Conservation (phyloP, 345 rosid genomes). For the Hevea brasiliensis region DNA sequence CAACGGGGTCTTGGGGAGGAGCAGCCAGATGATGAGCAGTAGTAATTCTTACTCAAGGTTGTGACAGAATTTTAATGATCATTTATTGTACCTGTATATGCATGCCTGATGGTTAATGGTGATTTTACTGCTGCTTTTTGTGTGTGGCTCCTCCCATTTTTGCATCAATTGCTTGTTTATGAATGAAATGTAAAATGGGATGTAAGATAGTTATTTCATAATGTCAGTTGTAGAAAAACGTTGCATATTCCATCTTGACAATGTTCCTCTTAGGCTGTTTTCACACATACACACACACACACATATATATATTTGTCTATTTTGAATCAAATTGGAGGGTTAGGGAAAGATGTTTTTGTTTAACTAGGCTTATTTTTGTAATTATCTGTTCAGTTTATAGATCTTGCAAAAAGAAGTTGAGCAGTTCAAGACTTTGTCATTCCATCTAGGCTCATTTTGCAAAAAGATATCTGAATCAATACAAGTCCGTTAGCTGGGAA, state of each 20-base stretch:
- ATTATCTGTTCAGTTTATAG: slow-evolving; percentile 9
- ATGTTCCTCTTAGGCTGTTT: neutral
- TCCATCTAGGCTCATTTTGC: neutral
- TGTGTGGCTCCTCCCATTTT: neutral
- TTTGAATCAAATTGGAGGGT: slow-evolving; percentile 9
- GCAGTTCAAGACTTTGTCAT: neutral
- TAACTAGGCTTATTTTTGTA: slow-evolving; percentile 12
- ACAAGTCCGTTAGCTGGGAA: too few species aligned
- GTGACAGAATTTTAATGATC: slow-evolving; percentile 7
- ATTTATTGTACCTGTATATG: slow-evolving; percentile 2
- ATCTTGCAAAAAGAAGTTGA: neutral
- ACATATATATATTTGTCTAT: neutral
- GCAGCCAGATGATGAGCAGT: slow-evolving; percentile 54
- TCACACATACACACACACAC: too few species aligned
- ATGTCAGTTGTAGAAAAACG: neutral
- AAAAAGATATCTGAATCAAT: neutral
- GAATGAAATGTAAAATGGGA: slow-evolving; percentile 8
- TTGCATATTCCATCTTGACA: slow-evolving; percentile 8
- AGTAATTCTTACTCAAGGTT: slow-evolving; percentile 26
- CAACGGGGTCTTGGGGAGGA: slow-evolving; percentile 68
- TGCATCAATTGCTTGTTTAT: neutral
- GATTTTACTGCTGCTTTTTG: neutral
- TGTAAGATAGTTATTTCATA: neutral
- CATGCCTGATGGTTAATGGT: neutral
- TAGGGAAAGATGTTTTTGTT: neutral